Percentiles rank a stretch among this genome's conserved stretches.
These are phyloP conservation scores for Fraxinus baroniana DNA, from an alignment of 305 asterid species.

Conservation along the genomic window DNA sequence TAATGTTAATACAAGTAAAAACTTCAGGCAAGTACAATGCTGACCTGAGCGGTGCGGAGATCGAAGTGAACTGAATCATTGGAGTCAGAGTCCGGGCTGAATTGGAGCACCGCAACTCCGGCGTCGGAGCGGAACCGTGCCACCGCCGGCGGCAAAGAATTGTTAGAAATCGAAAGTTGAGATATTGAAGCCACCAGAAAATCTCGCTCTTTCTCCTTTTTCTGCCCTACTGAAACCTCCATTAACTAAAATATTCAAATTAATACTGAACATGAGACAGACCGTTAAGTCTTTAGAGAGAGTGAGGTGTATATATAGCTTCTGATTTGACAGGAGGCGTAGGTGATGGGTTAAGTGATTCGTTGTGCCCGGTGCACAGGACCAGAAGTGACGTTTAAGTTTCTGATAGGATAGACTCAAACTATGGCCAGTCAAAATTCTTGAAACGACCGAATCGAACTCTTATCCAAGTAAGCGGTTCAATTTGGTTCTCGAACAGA, in stretches of 20 bases:
- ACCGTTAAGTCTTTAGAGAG: background rate
- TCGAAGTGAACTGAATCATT: slow-evolving; percentile 47
- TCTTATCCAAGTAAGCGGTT: too few relatives aligned
- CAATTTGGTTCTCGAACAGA: too few relatives aligned
- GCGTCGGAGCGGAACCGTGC: slow-evolving; percentile 60
- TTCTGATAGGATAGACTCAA: background rate
- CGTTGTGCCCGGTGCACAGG: background rate
- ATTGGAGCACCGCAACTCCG: slow-evolving; percentile 42
- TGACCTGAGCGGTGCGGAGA: slow-evolving; percentile 52
- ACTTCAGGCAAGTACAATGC: background rate
- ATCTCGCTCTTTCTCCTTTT: slow-evolving; percentile 42
- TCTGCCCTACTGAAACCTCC: slow-evolving; percentile 22
- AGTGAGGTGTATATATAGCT: slow-evolving; percentile 21
- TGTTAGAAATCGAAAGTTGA: slow-evolving; percentile 49
- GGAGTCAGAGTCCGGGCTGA: slow-evolving; percentile 48
- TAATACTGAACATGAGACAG: background rate
- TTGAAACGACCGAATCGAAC: too few relatives aligned
- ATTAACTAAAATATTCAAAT: too few relatives aligned
- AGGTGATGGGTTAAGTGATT: background rate
- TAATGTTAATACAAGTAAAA: too few relatives aligned
- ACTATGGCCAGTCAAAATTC: too few relatives aligned
- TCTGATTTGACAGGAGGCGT: slow-evolving; percentile 28
- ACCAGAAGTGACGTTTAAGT: background rate
- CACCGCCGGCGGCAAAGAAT: slow-evolving; percentile 51
- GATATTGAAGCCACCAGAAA: slow-evolving; percentile 59